Evolutionary conservation across 192 early-diverging fungal genomes (phyloP).

Genomic region (Coemansia biformis): DNA sequence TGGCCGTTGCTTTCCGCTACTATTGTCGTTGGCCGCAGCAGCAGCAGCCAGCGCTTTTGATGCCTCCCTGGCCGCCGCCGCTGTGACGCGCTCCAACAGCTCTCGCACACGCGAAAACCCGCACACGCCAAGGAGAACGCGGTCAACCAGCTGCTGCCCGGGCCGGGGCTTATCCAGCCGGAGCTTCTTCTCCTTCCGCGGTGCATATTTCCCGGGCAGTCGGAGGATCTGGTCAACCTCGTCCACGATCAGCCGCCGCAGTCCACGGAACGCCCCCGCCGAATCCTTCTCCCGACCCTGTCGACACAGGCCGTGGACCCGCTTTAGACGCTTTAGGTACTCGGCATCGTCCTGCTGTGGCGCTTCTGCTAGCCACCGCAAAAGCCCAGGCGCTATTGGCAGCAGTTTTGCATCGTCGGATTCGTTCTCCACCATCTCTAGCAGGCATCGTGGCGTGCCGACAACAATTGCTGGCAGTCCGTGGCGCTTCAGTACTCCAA

Average conservation of each 20-base stretch:
- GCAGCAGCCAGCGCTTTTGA: too few species aligned
- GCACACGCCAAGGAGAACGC: constrained; percentile 12
- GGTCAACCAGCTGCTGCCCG: constrained; percentile 34
- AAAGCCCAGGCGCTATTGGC: not conserved
- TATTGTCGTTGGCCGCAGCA: too few species aligned
- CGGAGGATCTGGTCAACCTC: constrained; percentile 38
- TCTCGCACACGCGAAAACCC: constrained; percentile 1
- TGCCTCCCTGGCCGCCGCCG: not conserved
- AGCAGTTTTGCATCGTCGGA: too few species aligned
- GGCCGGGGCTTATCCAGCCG: constrained; percentile 25
- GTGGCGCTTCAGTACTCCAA: constrained; percentile 14
- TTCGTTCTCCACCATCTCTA: constrained; percentile 12
- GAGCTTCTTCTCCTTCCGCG: constrained; percentile 7
- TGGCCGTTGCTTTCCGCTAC: not conserved
- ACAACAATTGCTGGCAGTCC: constrained; percentile 27
- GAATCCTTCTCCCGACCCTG: not conserved
- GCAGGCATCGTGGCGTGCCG: constrained; percentile 17
- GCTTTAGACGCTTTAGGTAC: not conserved
- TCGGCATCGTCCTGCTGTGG: not conserved
- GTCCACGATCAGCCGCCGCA: constrained; percentile 34
- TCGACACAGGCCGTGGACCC: not conserved
- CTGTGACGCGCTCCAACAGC: not conserved
- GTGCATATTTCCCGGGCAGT: constrained; percentile 23
- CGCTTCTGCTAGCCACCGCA: constrained; percentile 1
- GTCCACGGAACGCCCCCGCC: constrained; percentile 8